Evolutionary conservation across 805 yeast species (phyloP), one percentile per base, ranked within the genome.

Genomic region (Saturnispora kantuleensis): DNA sequence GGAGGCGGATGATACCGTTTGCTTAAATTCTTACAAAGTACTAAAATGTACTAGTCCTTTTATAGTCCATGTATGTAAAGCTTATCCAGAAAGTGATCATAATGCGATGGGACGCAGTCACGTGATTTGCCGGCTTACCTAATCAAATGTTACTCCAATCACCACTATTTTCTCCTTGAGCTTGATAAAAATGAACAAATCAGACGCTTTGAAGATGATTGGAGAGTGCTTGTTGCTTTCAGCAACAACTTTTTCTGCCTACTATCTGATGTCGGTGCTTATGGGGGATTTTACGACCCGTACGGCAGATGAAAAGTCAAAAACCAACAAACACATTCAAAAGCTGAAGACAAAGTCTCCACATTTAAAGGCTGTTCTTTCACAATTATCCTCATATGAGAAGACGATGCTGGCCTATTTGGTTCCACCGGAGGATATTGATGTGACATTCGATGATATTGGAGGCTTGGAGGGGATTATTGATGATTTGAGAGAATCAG

Each of bases 401-500:
- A 75, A 76, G 49, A 68, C 77, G n/a, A 74, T 93, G 2, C 65
- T 93, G 46, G 78, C 83, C 11, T 78, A 84, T 11, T 84, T 90
- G 28, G 81, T 93, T 7, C 75, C 86, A 1, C 95, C 97, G 0
- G 80, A 78, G 2, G 97, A 88, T 47, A 84, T 93, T 36, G 70
- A 74, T 21, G 83, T 82, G 4, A 69, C 76, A 10, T 93, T 93
- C 60, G 70, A 69, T 31, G 96, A 89, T 58, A 77, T 93, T 44
- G 98, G 97, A 13, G 98, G 98, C 0, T 68, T 93, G 33, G 93
- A 85, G 44, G 68, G 68, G 10, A 83, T 88, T 32, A 76, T 90
- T 16, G 89, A 82, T 44, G 97, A 90, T 54, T 68, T 93, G 39
- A 74, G 84, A 53, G 98, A 93, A 62, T 75, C 88, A 44, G 95